phyloP scores from a whole-genome alignment of 139 green algal species.

The Coccomyxa sp. region DNA sequence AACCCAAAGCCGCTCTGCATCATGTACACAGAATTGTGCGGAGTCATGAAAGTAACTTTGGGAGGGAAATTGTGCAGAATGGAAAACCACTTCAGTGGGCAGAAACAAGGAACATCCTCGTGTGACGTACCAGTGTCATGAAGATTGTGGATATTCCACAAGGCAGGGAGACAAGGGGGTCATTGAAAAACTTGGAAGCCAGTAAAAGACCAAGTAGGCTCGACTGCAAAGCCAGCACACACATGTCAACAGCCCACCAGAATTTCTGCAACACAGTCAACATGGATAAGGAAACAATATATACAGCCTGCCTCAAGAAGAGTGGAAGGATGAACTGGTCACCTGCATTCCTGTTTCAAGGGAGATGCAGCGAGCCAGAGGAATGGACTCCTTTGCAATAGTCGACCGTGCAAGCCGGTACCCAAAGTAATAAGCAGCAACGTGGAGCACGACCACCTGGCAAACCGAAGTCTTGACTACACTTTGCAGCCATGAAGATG shows the following conservation, averaged over 20 bases:
- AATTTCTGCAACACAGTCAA: too few species aligned
- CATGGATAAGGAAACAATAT: too few species aligned
- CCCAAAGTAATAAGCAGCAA: conserved; percentile 5
- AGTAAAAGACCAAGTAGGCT: conserved; percentile 26
- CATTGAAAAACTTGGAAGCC: conserved; percentile 17
- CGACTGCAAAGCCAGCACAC: conserved; percentile 6
- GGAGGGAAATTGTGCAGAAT: background rate
- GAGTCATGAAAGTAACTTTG: background rate
- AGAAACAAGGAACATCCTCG: background rate
- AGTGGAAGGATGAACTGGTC: too few species aligned
- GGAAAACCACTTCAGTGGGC: background rate
- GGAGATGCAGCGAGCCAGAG: conserved; percentile 9
- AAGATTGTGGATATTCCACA: conserved; percentile 17
- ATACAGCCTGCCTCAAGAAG: too few species aligned
- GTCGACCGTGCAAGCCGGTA: background rate
- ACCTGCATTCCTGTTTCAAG: conserved; percentile 33
- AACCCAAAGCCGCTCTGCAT: background rate
- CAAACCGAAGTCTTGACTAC: background rate
- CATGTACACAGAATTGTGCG: background rate
- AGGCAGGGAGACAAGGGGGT: conserved; percentile 16
- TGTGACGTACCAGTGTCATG: conserved; percentile 18
- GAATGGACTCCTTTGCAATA: background rate
- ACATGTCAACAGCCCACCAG: too few species aligned
- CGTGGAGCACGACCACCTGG: conserved; percentile 20
- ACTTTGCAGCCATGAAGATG: background rate